Conservation (phyloP, 2,329 filamentous ascomycete genomes). For the Exophiala xenobiotica region DNA sequence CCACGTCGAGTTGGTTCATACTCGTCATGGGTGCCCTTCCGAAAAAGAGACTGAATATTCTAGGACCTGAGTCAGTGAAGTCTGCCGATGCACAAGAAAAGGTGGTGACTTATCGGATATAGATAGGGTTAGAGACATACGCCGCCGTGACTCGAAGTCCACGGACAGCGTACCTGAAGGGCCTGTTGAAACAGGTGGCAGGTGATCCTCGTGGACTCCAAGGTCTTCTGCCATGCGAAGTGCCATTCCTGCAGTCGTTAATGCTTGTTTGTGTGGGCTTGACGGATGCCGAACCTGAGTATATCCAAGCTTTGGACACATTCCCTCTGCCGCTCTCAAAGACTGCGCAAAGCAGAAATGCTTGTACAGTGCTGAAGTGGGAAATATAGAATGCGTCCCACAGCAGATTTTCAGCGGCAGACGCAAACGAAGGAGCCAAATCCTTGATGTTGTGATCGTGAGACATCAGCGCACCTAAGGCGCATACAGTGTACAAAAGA, state of each 20-base stretch:
- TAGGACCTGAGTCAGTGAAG: conserved; percentile 8
- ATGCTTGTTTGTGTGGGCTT: neutral
- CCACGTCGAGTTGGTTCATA: neutral
- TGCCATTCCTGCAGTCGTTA: conserved; percentile 1
- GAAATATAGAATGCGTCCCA: neutral
- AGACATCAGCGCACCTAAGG: conserved; percentile 12
- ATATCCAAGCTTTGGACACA: conserved; percentile 11
- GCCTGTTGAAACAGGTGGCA: neutral
- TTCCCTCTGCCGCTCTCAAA: conserved; percentile 8
- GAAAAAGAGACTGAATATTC: conserved; percentile 11
- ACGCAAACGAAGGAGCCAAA: conserved; percentile 3
- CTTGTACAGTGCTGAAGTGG: neutral
- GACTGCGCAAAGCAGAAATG: conserved; percentile 6
- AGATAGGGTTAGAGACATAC: conserved; percentile 13
- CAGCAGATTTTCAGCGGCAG: neutral
- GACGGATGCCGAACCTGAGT: conserved; percentile 3
- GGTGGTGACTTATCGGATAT: conserved; percentile 18
- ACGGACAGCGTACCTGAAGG: conserved; percentile 8
- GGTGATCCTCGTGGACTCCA: conserved; percentile 4
- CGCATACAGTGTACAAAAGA: conserved; percentile 9
- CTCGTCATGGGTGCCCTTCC: conserved; percentile 3
- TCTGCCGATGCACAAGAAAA: neutral
- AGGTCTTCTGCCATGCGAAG: conserved; percentile 12
- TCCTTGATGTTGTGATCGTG: conserved; percentile 8
- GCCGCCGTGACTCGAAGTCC: conserved; percentile 12